These are phyloP conservation scores for Pyrrhoderma noxium DNA, from an alignment of 1,284 basidiomycete species.

Conservation along the genomic window DNA sequence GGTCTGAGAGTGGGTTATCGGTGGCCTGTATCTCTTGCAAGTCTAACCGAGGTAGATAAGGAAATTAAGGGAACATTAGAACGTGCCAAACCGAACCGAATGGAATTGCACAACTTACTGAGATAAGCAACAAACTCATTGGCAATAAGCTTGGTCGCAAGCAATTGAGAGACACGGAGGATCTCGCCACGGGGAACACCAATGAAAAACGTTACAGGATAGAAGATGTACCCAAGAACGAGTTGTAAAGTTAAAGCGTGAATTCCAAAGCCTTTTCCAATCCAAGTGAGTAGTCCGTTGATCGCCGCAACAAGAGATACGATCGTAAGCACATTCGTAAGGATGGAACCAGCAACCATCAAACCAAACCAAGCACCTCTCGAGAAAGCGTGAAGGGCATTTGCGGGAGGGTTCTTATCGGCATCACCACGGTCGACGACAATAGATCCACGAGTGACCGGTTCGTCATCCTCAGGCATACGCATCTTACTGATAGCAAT, in stretches of 20 bases:
- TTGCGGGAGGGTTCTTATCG: slow-evolving; percentile 51
- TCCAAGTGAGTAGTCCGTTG: slow-evolving; percentile 85
- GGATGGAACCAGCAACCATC: slow-evolving; percentile 76
- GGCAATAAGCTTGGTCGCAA: slow-evolving; percentile 82
- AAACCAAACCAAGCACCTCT: slow-evolving; percentile 84
- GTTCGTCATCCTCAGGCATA: slow-evolving; percentile 76
- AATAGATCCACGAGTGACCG: slow-evolving; percentile 76
- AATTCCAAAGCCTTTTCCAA: slow-evolving; percentile 83
- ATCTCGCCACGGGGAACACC: slow-evolving; percentile 71
- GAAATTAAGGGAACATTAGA: too few species aligned
- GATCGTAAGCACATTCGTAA: slow-evolving; percentile 76
- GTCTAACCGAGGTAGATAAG: slow-evolving; percentile 24
- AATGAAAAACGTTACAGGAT: slow-evolving; percentile 82
- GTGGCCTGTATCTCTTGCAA: slow-evolving; percentile 46
- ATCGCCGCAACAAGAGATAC: slow-evolving; percentile 74
- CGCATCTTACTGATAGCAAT: slow-evolving; percentile 88
- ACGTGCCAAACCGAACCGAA: neutral
- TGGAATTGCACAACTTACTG: slow-evolving; percentile 25
- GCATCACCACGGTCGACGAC: slow-evolving; percentile 70
- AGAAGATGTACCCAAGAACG: slow-evolving; percentile 81
- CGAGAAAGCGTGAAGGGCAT: slow-evolving; percentile 84
- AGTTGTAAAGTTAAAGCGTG: slow-evolving; percentile 77
- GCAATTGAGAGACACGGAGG: slow-evolving; percentile 66
- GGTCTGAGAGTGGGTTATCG: slow-evolving; percentile 53
- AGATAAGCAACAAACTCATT: slow-evolving; percentile 84